Conservation (phyloP, 225 moss, liverwort and hornwort species). For the Antitrichia curtipendula region DNA sequence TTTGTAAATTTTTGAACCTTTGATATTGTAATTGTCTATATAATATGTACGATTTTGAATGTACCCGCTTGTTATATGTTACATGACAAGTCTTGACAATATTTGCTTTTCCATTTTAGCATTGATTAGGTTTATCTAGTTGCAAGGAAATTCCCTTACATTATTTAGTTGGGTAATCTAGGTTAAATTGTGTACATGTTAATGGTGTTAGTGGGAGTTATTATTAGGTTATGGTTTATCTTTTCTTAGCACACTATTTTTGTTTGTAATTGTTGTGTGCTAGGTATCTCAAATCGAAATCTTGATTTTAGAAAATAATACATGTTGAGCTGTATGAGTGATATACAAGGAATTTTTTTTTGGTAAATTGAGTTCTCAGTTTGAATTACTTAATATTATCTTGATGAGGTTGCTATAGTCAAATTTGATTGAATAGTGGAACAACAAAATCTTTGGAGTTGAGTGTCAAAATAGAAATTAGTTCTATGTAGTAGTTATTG, state of each 20-base stretch:
- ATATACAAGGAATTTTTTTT: background rate
- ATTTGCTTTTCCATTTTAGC: background rate
- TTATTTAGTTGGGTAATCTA: background rate
- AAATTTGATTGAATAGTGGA: background rate
- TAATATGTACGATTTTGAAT: background rate
- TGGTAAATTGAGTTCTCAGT: background rate
- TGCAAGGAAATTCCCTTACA: background rate
- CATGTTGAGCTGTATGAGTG: rapidly evolving
- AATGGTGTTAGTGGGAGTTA: background rate
- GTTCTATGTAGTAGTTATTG: background rate
- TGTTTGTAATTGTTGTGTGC: background rate
- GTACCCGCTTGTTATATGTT: background rate
- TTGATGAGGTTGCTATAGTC: background rate
- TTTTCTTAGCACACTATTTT: rapidly evolving
- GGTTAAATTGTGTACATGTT: too few species aligned
- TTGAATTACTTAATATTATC: background rate
- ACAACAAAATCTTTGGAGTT: background rate
- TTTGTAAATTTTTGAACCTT: background rate
- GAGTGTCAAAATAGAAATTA: background rate
- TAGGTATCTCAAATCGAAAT: background rate
- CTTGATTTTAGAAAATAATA: background rate
- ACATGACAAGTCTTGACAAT: background rate
- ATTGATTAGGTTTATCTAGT: background rate
- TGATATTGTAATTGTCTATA: rapidly evolving
- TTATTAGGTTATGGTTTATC: too few species aligned